phyloP scores from a whole-genome alignment of 2,329 filamentous ascomycete species.

The Rachicladosporium sp. region DNA sequence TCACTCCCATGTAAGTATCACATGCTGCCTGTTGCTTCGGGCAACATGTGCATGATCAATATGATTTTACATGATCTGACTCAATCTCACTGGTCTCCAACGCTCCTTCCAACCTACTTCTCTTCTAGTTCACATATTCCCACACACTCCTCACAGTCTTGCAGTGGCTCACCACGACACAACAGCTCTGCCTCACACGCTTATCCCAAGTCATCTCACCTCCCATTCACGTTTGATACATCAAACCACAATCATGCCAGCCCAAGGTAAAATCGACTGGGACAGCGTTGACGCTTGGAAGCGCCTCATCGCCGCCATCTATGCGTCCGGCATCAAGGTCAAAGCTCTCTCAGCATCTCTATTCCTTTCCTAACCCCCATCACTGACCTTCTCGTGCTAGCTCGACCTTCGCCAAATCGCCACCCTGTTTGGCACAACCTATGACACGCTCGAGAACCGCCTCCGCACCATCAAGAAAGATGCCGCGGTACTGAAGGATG shows the following conservation, averaged over 20 bases:
- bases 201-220: too few relatives aligned
- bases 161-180: too few relatives aligned
- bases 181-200: too few relatives aligned
- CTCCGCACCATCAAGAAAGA: slow-evolving; percentile 34
- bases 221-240: background rate
- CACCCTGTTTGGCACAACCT: slow-evolving; percentile 34
- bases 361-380: background rate
- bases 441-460: slow-evolving; percentile 35
- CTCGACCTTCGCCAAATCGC: slow-evolving; percentile 34
- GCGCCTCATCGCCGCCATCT: slow-evolving; percentile 29
- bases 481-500: slow-evolving; percentile 25
- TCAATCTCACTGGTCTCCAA: too few relatives aligned
- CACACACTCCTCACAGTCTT: too few relatives aligned
- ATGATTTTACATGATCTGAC: too few relatives aligned
- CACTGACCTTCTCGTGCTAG: slow-evolving; percentile 18
- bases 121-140: too few relatives aligned
- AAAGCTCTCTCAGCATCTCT: background rate
- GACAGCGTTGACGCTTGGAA: slow-evolving; percentile 13
- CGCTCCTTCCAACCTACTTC: too few relatives aligned
- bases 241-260: background rate
- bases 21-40: too few relatives aligned
- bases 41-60: too few relatives aligned
- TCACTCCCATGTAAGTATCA: too few relatives aligned
- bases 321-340: slow-evolving; percentile 26
- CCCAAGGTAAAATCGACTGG: slow-evolving; percentile 3